These are phyloP conservation scores for Vicia faba DNA, from an alignment of 306 rosid species.

Conservation along the genomic window DNA sequence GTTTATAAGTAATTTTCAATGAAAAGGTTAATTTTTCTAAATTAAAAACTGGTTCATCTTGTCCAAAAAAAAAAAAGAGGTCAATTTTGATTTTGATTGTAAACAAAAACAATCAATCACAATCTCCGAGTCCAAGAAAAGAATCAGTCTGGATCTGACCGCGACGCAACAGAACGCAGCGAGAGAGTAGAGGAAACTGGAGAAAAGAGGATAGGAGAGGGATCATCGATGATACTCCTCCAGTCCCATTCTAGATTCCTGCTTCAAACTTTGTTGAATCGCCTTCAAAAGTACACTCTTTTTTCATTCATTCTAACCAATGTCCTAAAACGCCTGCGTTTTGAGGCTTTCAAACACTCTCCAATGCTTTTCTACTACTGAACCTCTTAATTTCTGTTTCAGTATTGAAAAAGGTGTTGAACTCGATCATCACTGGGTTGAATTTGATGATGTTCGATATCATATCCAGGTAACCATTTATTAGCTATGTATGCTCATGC, in stretches of 20 bases:
- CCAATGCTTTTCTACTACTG: neutral
- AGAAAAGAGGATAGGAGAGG: neutral
- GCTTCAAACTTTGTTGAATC: constrained; percentile 77
- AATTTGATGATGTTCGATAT: constrained; percentile 90
- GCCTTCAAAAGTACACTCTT: constrained; percentile 47
- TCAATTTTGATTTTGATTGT: neutral
- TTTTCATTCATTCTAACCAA: neutral
- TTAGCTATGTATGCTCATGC: neutral
- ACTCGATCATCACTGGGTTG: constrained; percentile 90
- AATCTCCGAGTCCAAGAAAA: neutral
- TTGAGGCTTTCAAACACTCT: no score
- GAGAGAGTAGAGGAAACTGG: neutral
- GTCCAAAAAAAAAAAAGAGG: no score
- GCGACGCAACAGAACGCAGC: neutral
- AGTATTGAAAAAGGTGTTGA: constrained; percentile 89
- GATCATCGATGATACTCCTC: constrained; percentile 70
- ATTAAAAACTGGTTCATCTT: no score
- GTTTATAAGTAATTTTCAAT: no score
- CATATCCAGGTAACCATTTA: constrained; percentile 73
- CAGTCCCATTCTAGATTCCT: constrained; percentile 94
- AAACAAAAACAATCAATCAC: neutral
- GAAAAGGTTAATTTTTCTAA: no score
- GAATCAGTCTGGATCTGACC: constrained; percentile 18
- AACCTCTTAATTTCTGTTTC: constrained; percentile 15
- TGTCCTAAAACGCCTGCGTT: no score